Evolutionary conservation across 306 rosid species (phyloP).

Genomic region (Lupinus albus): DNA sequence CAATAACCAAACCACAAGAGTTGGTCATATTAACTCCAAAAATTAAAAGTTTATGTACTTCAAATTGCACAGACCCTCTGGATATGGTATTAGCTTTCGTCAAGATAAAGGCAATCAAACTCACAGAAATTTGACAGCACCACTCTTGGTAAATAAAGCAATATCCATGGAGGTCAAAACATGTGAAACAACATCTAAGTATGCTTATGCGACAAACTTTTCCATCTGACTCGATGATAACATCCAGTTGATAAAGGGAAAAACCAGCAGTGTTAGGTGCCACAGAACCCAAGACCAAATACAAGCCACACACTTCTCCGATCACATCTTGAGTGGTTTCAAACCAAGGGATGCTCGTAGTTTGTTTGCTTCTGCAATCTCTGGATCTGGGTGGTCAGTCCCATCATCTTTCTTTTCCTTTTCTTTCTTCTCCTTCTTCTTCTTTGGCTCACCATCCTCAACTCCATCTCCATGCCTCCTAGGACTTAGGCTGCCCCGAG

Average conservation of each 20-base stretch:
- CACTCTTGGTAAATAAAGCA: neutral
- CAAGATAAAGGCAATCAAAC: slow-evolving; percentile 9
- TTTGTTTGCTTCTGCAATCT: slow-evolving; percentile 81
- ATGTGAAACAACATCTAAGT: slow-evolving; percentile 5
- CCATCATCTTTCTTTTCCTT: slow-evolving; percentile 79
- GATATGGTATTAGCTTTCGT: slow-evolving; percentile 8
- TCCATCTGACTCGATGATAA: slow-evolving; percentile 42
- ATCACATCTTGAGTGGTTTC: slow-evolving; percentile 36
- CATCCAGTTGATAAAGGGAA: neutral
- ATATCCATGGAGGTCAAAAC: neutral
- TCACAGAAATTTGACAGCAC: neutral
- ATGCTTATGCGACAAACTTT: slow-evolving; percentile 1
- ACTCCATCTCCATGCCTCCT: slow-evolving; percentile 81
- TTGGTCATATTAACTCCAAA: neutral
- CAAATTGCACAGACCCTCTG: neutral
- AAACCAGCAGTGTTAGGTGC: slow-evolving; percentile 46
- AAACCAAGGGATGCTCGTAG: slow-evolving; percentile 80
- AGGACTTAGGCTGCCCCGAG: slow-evolving; percentile 67
- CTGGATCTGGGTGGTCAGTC: slow-evolving; percentile 83
- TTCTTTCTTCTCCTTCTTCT: slow-evolving; percentile 73
- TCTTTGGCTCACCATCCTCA: slow-evolving; percentile 78
- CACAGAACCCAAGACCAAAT: slow-evolving; percentile 29
- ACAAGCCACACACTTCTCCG: neutral
- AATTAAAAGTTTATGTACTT: neutral
- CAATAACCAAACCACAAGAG: slow-evolving; percentile 12